A percentile compares a stretch with the other conserved stretches of the same genome.
Evolutionary conservation across 768 basidiomycete species (phyloP).

Genomic region (Mycena leptocephala): DNA sequence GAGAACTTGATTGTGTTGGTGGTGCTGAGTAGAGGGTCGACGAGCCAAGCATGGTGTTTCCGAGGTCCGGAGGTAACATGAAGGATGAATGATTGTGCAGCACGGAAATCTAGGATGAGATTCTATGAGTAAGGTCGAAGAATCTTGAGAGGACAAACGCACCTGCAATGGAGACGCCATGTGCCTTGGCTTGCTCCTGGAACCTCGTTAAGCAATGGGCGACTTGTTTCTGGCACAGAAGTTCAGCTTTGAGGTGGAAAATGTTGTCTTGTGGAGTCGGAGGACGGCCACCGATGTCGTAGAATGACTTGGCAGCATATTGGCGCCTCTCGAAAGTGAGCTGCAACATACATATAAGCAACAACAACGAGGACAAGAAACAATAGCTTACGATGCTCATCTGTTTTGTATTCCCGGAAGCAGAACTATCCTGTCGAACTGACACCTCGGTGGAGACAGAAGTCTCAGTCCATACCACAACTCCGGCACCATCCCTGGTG

Average conservation of each 20-base stretch:
- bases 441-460: neutral
- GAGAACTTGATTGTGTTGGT: neutral
- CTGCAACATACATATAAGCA: neutral
- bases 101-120: neutral
- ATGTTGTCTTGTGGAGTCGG: neutral
- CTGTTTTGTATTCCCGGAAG: neutral
- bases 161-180: neutral
- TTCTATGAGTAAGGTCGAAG: too few species aligned
- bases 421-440: neutral
- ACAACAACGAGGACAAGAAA: neutral
- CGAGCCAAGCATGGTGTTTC: slow-evolving; percentile 7
- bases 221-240: neutral
- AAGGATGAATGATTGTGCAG: neutral
- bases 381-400: neutral
- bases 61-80: neutral
- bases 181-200: neutral
- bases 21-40: neutral
- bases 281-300: neutral
- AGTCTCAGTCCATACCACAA: neutral
- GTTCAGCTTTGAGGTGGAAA: neutral
- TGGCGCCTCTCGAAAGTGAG: neutral
- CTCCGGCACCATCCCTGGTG: neutral
- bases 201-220: neutral
- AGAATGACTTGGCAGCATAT: slow-evolving; percentile 12
- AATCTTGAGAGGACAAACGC: neutral